Evolutionary conservation across 306 rosid genomes (phyloP).

Genomic region (Ormosia semicastrata): DNA sequence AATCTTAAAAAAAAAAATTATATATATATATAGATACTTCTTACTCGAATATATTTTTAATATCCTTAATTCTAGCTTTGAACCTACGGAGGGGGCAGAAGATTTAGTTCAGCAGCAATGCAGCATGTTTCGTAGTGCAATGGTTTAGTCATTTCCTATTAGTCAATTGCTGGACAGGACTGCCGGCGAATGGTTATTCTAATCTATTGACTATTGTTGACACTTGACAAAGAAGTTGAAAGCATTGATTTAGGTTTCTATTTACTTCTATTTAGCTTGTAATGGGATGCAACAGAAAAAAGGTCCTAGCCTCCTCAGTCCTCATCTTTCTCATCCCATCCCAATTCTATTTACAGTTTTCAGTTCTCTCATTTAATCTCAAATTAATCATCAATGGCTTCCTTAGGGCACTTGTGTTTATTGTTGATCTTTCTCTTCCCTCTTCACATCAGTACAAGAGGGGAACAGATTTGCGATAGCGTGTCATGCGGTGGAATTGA

Average conservation of each 20-base stretch:
- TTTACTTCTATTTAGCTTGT: not conserved
- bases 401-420: not conserved
- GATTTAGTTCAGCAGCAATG: not conserved
- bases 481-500: slow-evolving; percentile 14
- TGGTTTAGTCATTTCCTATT: not conserved
- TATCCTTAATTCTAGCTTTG: too few relatives aligned
- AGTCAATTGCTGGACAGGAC: not conserved
- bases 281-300: not conserved
- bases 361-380: not conserved
- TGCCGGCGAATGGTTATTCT: not conserved
- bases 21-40: too few relatives aligned
- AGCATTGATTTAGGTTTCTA: not conserved
- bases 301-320: not conserved
- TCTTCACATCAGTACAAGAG: not conserved
- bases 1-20: too few relatives aligned
- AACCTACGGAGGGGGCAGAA: not conserved
- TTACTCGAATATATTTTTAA: too few relatives aligned
- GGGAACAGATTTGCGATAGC: not conserved
- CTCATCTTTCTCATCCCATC: not conserved
- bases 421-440: not conserved
- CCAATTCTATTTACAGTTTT: not conserved
- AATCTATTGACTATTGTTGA: not conserved
- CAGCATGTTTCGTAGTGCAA: not conserved
- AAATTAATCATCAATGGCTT: slow-evolving; percentile 12
- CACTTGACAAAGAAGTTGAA: not conserved